Base-by-base conservation (phyloP, 768 basidiomycete species). In the Pleurotus tuoliensis region DNA sequence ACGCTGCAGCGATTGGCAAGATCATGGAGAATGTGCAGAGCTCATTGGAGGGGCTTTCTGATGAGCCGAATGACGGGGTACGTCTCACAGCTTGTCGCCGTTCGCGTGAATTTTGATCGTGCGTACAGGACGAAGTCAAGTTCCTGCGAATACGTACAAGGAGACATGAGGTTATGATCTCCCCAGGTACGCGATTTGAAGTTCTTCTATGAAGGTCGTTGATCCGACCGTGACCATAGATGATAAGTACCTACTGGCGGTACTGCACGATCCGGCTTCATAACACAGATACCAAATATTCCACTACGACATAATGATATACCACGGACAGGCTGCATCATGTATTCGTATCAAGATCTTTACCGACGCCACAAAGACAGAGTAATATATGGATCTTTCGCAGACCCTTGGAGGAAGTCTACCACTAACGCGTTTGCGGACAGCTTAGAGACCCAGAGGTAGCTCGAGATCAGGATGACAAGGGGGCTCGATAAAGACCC, bases 141-240 rank as follows among this genome's bases (percentile, higher is more conserved):
- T 92, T 96, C 64, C 85, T 97, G 82, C 76, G 94, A 57, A 93
- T 96, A 72, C 82, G 94, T 48, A 96, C 94, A 57, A 91, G 84
- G 67, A 81, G 89, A 51, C 94, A 97, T 68, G 94, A 96, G 66
- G 76, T 97, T 56, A 90, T 97, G 88, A 94, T 97, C 58, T 92
- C 94, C 2, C 94, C 94, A 56, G 90, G 94, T 92, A 53, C 25
- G 87, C 65, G 5, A 15, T 6, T 13, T 4, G 18, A 13, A 15
- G 22, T 30, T 11, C 18, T 16, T 27, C 37, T 6, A 47, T 48
- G 20, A n/a, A 7, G 41, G 13, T 52, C 20, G 22, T 11, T 52
- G 7, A 5, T 12, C n/a, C 4, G 20, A 12, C 20, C 12, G 34
- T 11, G 15, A 18, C 20, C 16, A 11, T 52, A 93, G 92, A 92